Evolutionary conservation across 805 yeast genomes (phyloP).

Genomic region (Ogataea trehalophila): DNA sequence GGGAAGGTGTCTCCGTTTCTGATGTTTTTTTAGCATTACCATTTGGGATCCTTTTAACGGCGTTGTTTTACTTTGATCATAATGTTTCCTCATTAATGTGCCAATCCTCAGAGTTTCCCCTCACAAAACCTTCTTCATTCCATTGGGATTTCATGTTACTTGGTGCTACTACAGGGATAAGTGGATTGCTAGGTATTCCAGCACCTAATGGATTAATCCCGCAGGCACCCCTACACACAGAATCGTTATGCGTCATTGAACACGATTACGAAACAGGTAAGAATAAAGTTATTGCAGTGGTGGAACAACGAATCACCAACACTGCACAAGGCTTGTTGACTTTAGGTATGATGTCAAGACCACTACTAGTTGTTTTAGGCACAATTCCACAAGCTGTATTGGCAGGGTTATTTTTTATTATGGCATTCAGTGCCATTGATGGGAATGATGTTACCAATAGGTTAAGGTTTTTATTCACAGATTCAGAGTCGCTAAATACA

Average conservation of each 20-base stretch:
- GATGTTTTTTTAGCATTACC: constrained; percentile 89
- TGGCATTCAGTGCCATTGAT: constrained; percentile 81
- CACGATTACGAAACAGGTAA: constrained; percentile 29
- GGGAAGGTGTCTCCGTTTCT: constrained; percentile 61
- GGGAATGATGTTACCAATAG: constrained; percentile 61
- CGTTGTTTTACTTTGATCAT: constrained; percentile 90
- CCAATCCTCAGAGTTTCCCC: constrained; percentile 74
- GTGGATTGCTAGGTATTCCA: constrained; percentile 88
- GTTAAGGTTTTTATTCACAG: constrained; percentile 59
- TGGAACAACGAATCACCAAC: constrained; percentile 87
- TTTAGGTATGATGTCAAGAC: constrained; percentile 84
- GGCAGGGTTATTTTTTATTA: constrained; percentile 87
- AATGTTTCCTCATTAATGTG: constrained; percentile 92
- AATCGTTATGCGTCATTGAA: constrained; percentile 59
- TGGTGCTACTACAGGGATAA: constrained; percentile 80
- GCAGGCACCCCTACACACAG: constrained; percentile 93
- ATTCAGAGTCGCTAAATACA: constrained; percentile 34
- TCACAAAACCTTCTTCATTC: constrained; percentile 82
- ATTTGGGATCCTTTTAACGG: constrained; percentile 80
- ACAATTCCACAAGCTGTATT: constrained; percentile 88
- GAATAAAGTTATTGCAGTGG: constrained; percentile 47
- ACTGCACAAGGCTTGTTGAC: constrained; percentile 80
- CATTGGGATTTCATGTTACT: constrained; percentile 88
- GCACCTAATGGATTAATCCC: constrained; percentile 97
- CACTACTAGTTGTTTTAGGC: constrained; percentile 74